Evolutionary conservation across 257 asterid species (phyloP).

Genomic region (Coffea canephora): DNA sequence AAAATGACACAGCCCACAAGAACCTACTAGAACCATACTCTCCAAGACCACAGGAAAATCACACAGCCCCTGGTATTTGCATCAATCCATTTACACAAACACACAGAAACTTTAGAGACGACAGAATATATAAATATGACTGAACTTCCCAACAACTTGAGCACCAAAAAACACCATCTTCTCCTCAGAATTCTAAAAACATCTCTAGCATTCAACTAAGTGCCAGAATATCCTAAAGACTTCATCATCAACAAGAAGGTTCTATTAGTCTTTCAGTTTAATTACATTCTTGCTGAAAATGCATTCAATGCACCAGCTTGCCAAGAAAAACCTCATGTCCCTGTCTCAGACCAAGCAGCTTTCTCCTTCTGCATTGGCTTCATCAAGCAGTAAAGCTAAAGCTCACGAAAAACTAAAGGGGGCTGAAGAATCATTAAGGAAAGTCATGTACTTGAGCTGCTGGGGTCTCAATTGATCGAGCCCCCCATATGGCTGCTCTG

Average conservation of each 20-base stretch:
- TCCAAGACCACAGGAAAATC: conserved; percentile 2
- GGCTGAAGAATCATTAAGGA: conserved; percentile 31
- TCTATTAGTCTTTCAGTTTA: not conserved
- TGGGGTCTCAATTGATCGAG: conserved; percentile 30
- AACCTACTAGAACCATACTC: not conserved
- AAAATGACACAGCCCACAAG: not conserved
- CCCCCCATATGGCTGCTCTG: too few relatives aligned
- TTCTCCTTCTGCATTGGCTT: not conserved
- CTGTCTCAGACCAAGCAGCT: conserved; percentile 22
- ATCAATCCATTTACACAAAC: not conserved
- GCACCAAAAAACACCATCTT: not conserved
- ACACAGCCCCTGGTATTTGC: not conserved
- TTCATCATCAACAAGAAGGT: not conserved
- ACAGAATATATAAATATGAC: not conserved
- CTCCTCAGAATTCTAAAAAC: too few relatives aligned
- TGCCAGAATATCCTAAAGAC: too few relatives aligned
- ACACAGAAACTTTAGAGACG: not conserved
- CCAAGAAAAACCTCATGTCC: conserved; percentile 18
- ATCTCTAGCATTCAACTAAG: too few relatives aligned
- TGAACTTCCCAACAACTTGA: not conserved
- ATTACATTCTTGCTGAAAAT: conserved; percentile 6
- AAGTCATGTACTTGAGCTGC: conserved; percentile 31
- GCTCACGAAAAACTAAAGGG: conserved; percentile 1
- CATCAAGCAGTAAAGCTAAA: not conserved
- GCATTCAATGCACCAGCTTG: conserved; percentile 21